phyloP scores from a whole-genome alignment of 768 basidiomycete species.

The Dentipellis sp. region DNA sequence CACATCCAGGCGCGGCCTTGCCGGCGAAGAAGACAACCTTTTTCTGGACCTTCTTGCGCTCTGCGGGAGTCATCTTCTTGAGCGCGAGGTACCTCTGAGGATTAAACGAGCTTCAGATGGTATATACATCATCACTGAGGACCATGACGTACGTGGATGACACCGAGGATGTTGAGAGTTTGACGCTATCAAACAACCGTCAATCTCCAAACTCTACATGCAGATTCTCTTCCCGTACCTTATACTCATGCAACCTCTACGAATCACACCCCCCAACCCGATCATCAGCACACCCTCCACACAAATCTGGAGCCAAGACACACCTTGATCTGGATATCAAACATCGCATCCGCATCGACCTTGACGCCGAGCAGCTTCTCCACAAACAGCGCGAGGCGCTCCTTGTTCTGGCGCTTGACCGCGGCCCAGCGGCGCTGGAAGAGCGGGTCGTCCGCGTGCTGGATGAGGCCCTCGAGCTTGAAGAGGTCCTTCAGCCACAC shows the following conservation, averaged over 20 bases:
- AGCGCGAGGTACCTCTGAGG: slow-evolving; percentile 68
- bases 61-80: slow-evolving; percentile 68
- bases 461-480: slow-evolving; percentile 69
- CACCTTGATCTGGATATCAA: slow-evolving; percentile 87
- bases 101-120: background rate
- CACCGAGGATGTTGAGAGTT: slow-evolving; percentile 87
- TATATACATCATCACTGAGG: background rate
- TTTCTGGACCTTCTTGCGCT: slow-evolving; percentile 77
- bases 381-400: slow-evolving; percentile 72
- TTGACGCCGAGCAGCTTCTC: slow-evolving; percentile 59
- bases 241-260: slow-evolving; percentile 88
- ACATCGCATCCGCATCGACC: slow-evolving; percentile 71
- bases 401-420: slow-evolving; percentile 88
- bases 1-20: slow-evolving; percentile 91
- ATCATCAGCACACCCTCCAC: slow-evolving; percentile 9
- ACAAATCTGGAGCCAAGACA: too few relatives aligned
- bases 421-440: slow-evolving; percentile 79
- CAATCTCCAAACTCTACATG: background rate
- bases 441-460: slow-evolving; percentile 56
- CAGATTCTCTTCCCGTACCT: slow-evolving; percentile 31
- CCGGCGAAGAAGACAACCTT: slow-evolving; percentile 96
- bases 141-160: slow-evolving; percentile 57
- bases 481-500: slow-evolving; percentile 82
- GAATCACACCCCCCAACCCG: too few relatives aligned
- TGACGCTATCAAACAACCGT: slow-evolving; percentile 52